Conservation (phyloP, 345 rosid species). For the Aquilaria sinensis region DNA sequence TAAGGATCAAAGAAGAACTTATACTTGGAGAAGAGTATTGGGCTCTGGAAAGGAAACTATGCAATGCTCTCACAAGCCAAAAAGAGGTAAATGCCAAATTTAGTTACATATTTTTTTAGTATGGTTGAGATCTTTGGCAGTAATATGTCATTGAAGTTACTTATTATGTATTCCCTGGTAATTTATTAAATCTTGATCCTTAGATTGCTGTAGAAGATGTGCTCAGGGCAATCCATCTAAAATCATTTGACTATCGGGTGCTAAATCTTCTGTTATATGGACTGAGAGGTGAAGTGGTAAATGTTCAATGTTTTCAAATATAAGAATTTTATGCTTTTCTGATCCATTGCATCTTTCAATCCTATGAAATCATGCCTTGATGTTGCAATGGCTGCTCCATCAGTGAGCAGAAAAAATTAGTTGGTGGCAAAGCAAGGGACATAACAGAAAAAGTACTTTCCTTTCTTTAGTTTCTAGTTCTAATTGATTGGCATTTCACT, state of each 20-base stretch:
- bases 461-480: no score
- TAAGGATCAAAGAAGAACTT: slow-evolving; percentile 66
- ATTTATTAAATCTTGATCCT: background rate
- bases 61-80: slow-evolving; percentile 46
- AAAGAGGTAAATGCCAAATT: slow-evolving; percentile 31
- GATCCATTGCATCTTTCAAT: no score
- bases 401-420: no score
- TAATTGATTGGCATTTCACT: no score
- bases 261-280: slow-evolving; percentile 77
- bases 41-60: slow-evolving; percentile 87
- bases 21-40: slow-evolving; percentile 73
- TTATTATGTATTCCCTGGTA: background rate
- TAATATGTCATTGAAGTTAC: background rate
- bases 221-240: slow-evolving; percentile 69
- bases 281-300: slow-evolving; percentile 62
- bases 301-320: no score
- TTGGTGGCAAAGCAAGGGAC: no score
- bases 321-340: no score
- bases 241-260: slow-evolving; percentile 83
- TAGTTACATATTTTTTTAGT: background rate
- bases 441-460: no score
- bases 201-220: slow-evolving; percentile 1
- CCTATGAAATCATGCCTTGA: no score
- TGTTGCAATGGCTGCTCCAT: no score
- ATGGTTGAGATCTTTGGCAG: background rate